Percentiles rank a stretch among this genome's conserved stretches.
These are phyloP conservation scores for Termitomyces sp. DNA, from an alignment of 768 basidiomycete species.

Conservation along the genomic window DNA sequence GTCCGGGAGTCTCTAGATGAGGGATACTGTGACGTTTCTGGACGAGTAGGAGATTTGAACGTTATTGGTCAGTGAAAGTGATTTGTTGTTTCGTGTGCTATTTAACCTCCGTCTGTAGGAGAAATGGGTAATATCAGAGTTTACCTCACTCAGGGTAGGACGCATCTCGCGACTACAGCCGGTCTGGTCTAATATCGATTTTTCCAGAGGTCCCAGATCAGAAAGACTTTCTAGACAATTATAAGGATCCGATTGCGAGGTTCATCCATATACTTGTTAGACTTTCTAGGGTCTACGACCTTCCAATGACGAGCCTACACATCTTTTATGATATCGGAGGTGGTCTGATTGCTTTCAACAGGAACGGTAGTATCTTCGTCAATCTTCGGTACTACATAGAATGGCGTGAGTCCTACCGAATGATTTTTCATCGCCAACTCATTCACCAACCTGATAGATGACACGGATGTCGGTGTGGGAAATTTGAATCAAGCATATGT, in stretches of 20 bases:
- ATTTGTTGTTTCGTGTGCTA: background rate
- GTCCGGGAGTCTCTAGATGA: constrained; percentile 75
- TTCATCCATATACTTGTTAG: constrained; percentile 69
- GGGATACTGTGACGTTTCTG: constrained; percentile 79
- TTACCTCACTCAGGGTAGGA: constrained; percentile 56
- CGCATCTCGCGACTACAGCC: background rate
- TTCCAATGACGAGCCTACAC: constrained; percentile 71
- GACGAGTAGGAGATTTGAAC: constrained; percentile 52
- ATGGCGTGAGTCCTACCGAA: constrained; percentile 64
- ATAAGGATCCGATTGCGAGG: constrained; percentile 56
- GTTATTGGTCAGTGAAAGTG: constrained; percentile 44
- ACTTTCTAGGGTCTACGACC: constrained; percentile 64
- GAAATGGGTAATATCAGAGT: constrained; percentile 58
- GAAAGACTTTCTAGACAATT: constrained; percentile 41
- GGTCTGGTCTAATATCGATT: background rate
- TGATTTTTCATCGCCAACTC: background rate
- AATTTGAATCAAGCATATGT: constrained; percentile 60
- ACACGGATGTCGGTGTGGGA: constrained; percentile 54
- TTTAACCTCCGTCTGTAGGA: constrained; percentile 29
- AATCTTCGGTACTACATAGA: constrained; percentile 82
- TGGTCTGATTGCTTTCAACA: constrained; percentile 89
- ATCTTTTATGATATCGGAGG: constrained; percentile 84
- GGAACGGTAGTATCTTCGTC: constrained; percentile 81
- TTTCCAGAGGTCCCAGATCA: constrained; percentile 51
- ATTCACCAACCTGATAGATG: constrained; percentile 42